A percentile compares a stretch with the other conserved stretches of the same genome.
Conservation (phyloP, 2,329 filamentous ascomycete species). For the Coleophoma crateriformis region DNA sequence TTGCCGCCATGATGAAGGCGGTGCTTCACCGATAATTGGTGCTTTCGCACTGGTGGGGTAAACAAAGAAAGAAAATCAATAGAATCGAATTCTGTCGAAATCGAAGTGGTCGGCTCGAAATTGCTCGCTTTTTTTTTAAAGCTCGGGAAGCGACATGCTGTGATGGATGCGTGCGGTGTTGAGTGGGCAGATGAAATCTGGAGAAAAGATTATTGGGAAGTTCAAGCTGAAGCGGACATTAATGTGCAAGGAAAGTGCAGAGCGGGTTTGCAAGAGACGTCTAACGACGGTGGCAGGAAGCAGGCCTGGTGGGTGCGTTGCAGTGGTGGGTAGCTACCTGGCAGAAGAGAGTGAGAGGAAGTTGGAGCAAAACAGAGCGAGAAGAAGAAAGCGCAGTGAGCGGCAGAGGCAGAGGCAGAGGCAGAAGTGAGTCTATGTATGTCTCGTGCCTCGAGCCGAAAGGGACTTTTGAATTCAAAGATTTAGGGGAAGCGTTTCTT, state of each 20-base stretch:
- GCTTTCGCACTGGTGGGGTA: constrained; percentile 12
- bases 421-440: background rate
- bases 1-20: constrained; percentile 26
- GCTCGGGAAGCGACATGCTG: constrained; percentile 17
- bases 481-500: too few relatives aligned
- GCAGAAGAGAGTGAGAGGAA: too few relatives aligned
- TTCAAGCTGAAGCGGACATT: background rate
- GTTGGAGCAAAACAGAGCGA: too few relatives aligned
- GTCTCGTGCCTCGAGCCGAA: background rate
- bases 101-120: constrained; percentile 13
- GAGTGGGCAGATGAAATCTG: background rate
- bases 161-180: too few relatives aligned
- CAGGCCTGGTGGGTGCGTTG: too few relatives aligned
- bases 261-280: too few relatives aligned
- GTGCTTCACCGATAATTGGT: constrained; percentile 18
- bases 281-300: too few relatives aligned
- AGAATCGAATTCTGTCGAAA: too few relatives aligned
- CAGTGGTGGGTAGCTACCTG: too few relatives aligned
- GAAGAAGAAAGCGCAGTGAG: background rate
- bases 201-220: background rate
- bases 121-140: constrained; percentile 12
- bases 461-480: too few relatives aligned
- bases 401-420: background rate
- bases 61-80: background rate
- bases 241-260: background rate